Conservation (phyloP, 2,329 filamentous ascomycete genomes). For the Aspergillus persii region DNA sequence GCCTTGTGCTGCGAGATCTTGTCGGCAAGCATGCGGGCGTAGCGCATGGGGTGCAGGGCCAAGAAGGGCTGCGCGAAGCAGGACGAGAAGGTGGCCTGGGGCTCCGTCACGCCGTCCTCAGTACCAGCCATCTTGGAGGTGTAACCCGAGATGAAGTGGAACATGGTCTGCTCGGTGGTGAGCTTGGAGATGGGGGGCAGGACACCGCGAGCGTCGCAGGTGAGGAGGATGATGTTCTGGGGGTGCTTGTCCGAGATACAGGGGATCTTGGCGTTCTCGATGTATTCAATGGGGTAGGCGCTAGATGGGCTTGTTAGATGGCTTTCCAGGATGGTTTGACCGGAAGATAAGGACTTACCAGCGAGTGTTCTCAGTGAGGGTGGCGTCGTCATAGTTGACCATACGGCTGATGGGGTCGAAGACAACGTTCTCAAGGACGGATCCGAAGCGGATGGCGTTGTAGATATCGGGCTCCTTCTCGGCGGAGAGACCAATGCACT, state of each 20-base stretch:
- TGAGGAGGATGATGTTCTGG: conserved; percentile 96
- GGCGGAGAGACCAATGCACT: conserved; percentile 93
- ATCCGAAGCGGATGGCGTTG: conserved; percentile 92
- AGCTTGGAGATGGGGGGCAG: conserved; percentile 98
- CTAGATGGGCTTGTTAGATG: conserved; percentile 24
- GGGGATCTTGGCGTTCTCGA: conserved; percentile 97
- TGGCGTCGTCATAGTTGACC: conserved; percentile 94
- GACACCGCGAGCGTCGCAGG: conserved; percentile 95
- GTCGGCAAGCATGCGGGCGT: conserved; percentile 96
- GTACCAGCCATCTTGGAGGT: conserved; percentile 99
- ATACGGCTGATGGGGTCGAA: conserved; percentile 86
- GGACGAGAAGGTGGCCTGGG: conserved; percentile 96
- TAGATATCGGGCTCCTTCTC: conserved; percentile 99
- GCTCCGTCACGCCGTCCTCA: conserved; percentile 94
- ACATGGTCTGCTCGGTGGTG: conserved; percentile 93
- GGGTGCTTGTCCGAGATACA: conserved; percentile 86
- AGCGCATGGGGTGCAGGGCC: conserved; percentile 97
- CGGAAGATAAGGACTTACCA: conserved; percentile 48
- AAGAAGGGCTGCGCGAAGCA: conserved; percentile 99
- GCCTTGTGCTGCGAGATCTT: conserved; percentile 95
- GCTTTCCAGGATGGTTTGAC: neutral
- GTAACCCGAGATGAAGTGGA: conserved; percentile 99
- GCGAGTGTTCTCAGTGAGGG: conserved; percentile 96
- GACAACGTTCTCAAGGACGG: conserved; percentile 97
- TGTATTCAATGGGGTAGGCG: conserved; percentile 99